Percentiles rank a stretch among this genome's conserved stretches.
Conservation (phyloP, 345 rosid genomes). For the Heritiera littoralis region DNA sequence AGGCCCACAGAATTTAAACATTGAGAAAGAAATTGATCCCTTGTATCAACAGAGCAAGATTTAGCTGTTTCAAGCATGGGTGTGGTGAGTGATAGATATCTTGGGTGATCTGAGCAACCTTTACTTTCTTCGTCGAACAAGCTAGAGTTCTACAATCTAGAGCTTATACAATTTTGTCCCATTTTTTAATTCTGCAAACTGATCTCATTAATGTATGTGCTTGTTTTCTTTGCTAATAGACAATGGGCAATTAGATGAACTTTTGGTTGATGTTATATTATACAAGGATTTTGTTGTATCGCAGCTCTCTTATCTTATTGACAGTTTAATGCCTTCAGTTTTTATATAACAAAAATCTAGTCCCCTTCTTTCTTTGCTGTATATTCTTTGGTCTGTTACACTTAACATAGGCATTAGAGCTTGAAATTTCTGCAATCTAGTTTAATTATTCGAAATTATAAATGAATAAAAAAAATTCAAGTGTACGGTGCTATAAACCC, state of each 20-base stretch:
- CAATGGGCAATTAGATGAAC: neutral
- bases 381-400: neutral
- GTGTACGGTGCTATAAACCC: neutral
- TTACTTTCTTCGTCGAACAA: neutral
- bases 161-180: slow-evolving; percentile 24
- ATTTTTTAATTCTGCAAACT: neutral
- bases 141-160: neutral
- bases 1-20: slow-evolving; percentile 31
- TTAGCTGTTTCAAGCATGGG: slow-evolving; percentile 8
- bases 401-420: neutral
- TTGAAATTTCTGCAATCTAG: too few species aligned
- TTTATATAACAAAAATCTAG: neutral
- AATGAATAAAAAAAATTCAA: neutral
- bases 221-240: neutral
- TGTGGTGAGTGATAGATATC: neutral
- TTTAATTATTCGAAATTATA: too few species aligned
- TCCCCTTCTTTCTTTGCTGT: neutral
- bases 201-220: neutral
- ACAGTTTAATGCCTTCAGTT: neutral
- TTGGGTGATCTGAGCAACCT: neutral
- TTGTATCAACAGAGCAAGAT: slow-evolving; percentile 17
- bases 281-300: slow-evolving; percentile 3
- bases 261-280: neutral
- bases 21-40: slow-evolving; percentile 23
- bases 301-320: neutral